Evolutionary conservation across 1,139 yeast genomes (phyloP), one percentile per base, ranked within the genome.

Genomic region (Blastobotrys apis): DNA sequence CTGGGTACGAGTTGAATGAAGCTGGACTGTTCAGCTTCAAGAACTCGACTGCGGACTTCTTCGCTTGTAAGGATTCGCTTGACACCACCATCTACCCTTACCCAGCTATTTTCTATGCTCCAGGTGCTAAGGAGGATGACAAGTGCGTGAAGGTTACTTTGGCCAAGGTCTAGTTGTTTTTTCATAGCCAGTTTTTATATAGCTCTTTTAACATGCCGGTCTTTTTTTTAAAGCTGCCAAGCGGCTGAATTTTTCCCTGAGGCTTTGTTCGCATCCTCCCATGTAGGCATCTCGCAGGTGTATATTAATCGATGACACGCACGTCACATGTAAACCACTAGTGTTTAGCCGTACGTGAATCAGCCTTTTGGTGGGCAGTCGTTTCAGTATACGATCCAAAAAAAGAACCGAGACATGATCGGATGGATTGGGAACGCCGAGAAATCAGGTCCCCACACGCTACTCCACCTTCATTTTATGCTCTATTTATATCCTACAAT

Each of bases 11-110:
- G n/a, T n/a, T n/a, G 8, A 27, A 27, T 29, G 32, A 29, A 13
- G 33, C 17, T 19, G 10, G 27, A 10, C 22, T 37, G 21, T 16
- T 37, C 10, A 26, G 34, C 15, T 10, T 37, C 16, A 27, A 37
- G 9, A 39, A 39, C 17, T 33, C 43, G 9, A 25, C 43, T 25
- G 21, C 12, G 6, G 43, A 39, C 26, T 40, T 34, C 39, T 34
- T 25, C n/a, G 38, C 39, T 12, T 40, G 43, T 33, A 26, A 20
- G 23, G 27, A 29, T 29, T n/a, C 34, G 34, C 5, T 17, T 6
- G 43, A 40, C 20, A 38, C 43, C 4, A 33, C 33, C 33, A 25
- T 19, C 39, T 40, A 40, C 34, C 21, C 33, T 17, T n/a, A 37
- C 33, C 27, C 19, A 3, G 41, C 41, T 21, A 27, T 37, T 27